Evolutionary conservation across 257 asterid genomes (phyloP).

Genomic region (Fraxinus pennsylvanica): DNA sequence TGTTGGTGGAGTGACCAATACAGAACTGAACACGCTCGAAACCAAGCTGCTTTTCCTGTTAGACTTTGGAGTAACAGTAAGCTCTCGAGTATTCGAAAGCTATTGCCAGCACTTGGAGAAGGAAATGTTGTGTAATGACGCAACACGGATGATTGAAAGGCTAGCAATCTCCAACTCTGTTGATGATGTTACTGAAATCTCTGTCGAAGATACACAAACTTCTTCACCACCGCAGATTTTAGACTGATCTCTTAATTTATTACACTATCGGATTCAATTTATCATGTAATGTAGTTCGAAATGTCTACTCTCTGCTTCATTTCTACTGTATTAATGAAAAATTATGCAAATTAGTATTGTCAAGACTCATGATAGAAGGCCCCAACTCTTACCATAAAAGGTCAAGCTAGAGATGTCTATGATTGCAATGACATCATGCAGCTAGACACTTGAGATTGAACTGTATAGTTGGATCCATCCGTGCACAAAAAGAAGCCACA

Average conservation of each 20-base stretch:
- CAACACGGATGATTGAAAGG: conserved; percentile 25
- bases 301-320: neutral
- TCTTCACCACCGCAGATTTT: conserved; percentile 44
- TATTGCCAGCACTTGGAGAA: conserved; percentile 88
- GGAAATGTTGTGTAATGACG: conserved; percentile 51
- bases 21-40: conserved; percentile 70
- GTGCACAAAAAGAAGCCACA: no score
- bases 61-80: conserved; percentile 65
- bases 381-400: no score
- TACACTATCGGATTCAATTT: neutral
- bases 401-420: no score
- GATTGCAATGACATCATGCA: no score
- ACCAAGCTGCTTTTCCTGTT: conserved; percentile 70
- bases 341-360: no score
- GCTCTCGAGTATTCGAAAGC: conserved; percentile 66
- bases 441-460: no score
- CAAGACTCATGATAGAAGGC: no score
- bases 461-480: no score
- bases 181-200: conserved; percentile 59
- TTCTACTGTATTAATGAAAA: neutral
- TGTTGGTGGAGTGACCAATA: conserved; percentile 81
- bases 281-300: neutral
- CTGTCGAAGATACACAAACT: conserved; percentile 47
- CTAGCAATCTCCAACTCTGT: conserved; percentile 31
- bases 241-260: neutral